Evolutionary conservation across 768 basidiomycete species (phyloP).

Genomic region (Collybia sp.): DNA sequence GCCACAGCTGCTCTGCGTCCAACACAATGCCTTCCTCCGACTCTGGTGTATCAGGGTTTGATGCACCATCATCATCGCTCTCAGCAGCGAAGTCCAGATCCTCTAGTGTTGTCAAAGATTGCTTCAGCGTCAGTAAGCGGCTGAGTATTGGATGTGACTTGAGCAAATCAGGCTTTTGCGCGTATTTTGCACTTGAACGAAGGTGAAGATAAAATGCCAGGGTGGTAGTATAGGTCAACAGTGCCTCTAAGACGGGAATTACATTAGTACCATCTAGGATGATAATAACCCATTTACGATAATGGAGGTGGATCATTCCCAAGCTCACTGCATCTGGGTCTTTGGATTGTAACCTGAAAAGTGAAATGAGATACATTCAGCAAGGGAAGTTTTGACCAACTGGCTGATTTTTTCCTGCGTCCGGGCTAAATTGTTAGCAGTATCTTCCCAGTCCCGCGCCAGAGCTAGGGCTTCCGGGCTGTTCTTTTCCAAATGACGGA

Average conservation of each 20-base stretch:
- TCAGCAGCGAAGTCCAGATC: conserved; percentile 69
- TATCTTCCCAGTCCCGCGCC: conserved; percentile 81
- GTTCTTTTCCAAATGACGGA: conserved; percentile 70
- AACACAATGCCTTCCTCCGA: conserved; percentile 24
- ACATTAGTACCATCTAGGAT: neutral
- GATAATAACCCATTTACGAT: conserved; percentile 55
- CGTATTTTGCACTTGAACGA: conserved; percentile 63
- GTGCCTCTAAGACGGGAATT: conserved; percentile 55
- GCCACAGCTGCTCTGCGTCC: conserved; percentile 42
- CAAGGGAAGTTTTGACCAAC: conserved; percentile 30
- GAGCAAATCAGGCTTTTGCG: conserved; percentile 55
- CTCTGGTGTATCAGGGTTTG: too few relatives aligned
- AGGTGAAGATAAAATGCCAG: conserved; percentile 92
- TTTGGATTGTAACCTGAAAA: conserved; percentile 41
- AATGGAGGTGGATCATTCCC: conserved; percentile 80
- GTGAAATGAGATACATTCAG: conserved; percentile 1
- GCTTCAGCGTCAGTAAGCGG: conserved; percentile 79
- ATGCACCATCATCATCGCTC: conserved; percentile 33
- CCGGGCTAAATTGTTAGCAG: conserved; percentile 46
- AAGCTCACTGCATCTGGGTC: conserved; percentile 49
- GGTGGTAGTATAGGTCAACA: conserved; percentile 85
- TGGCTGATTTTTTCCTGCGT: conserved; percentile 47
- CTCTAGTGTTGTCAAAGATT: conserved; percentile 77
- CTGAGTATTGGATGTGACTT: conserved; percentile 67
- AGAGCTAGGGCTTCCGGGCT: conserved; percentile 77